phyloP scores from a whole-genome alignment of 1,284 basidiomycete species.

The Taiwanofungus camphoratus region DNA sequence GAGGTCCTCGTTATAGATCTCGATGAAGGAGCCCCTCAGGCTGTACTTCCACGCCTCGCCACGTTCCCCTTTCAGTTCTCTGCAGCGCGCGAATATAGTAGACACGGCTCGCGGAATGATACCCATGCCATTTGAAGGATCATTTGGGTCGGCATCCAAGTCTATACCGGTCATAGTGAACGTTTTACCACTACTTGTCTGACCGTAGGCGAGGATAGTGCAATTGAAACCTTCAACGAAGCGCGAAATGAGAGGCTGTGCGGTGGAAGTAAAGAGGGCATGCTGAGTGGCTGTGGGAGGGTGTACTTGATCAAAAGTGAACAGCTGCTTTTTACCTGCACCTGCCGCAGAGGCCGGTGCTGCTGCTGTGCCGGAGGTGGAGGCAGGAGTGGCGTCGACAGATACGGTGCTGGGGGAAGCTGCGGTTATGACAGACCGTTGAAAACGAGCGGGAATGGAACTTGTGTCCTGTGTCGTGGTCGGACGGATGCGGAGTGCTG shows the following conservation, averaged over 20 bases:
- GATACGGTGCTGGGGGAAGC: conserved; percentile 63
- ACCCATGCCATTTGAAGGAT: conserved; percentile 77
- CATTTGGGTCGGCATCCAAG: conserved; percentile 73
- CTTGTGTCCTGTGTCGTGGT: conserved; percentile 76
- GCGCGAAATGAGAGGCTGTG: conserved; percentile 81
- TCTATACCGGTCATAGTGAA: conserved; percentile 95
- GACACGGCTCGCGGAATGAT: conserved; percentile 94
- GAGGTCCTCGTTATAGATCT: conserved; percentile 97
- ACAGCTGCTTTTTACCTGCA: conserved; percentile 75
- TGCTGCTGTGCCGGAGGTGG: conserved; percentile 41
- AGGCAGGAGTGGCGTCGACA: conserved; percentile 55
- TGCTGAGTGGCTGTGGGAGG: conserved; percentile 79
- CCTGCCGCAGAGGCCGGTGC: conserved; percentile 44
- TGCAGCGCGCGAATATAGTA: conserved; percentile 81
- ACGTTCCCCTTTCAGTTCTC: conserved; percentile 71
- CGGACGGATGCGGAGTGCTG: conserved; percentile 88
- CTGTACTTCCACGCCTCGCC: conserved; percentile 67
- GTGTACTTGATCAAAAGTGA: conserved; percentile 94
- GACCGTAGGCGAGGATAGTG: conserved; percentile 96
- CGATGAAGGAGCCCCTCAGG: conserved; percentile 87
- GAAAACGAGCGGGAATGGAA: conserved; percentile 90
- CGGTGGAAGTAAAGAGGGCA: conserved; percentile 79
- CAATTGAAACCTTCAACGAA: conserved; percentile 97
- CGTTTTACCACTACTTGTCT: conserved; percentile 95
- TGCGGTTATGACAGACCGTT: conserved; percentile 82